These are phyloP conservation scores for Prunus fruticosa DNA, from an alignment of 306 rosid species.

Conservation along the genomic window DNA sequence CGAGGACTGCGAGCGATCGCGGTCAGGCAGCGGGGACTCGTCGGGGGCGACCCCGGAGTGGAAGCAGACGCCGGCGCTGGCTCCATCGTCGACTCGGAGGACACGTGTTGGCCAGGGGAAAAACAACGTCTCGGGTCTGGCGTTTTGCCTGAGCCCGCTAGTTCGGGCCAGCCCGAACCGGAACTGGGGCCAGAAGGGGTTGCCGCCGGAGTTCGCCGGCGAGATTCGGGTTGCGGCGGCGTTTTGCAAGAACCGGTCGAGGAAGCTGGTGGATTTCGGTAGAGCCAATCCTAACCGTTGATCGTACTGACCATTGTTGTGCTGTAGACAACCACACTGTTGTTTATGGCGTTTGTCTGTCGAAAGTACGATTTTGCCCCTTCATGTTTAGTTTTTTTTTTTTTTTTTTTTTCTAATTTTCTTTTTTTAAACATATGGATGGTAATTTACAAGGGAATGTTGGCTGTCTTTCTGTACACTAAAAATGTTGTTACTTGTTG, in stretches of 20 bases:
- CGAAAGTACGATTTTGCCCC: slow-evolving; percentile 38
- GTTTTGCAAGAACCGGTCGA: slow-evolving; percentile 73
- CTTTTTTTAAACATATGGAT: background rate
- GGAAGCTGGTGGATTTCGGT: slow-evolving; percentile 89
- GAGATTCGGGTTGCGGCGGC: slow-evolving; percentile 58
- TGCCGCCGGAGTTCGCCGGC: slow-evolving; percentile 53
- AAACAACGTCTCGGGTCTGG: slow-evolving; percentile 54
- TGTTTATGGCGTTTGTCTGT: background rate
- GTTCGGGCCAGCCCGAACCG: slow-evolving; percentile 81
- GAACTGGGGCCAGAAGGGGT: slow-evolving; percentile 58
- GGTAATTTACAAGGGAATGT: background rate
- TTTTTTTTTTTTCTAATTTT: background rate
- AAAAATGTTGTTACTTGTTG: slow-evolving; percentile 11
- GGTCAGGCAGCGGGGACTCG: slow-evolving; percentile 51
- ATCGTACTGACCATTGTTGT: slow-evolving; percentile 36
- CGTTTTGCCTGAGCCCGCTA: slow-evolving; percentile 85
- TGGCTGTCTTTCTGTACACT: slow-evolving; percentile 33
- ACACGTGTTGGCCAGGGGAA: slow-evolving; percentile 38
- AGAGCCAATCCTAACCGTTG: slow-evolving; percentile 73
- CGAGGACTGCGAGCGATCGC: slow-evolving; percentile 39
- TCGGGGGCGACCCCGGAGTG: slow-evolving; percentile 59
- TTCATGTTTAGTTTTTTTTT: background rate
- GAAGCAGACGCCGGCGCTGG: slow-evolving; percentile 51
- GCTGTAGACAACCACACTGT: slow-evolving; percentile 2
- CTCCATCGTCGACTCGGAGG: slow-evolving; percentile 44